Conservation (phyloP, 805 yeast species). For the Ogataea glucozyma region DNA sequence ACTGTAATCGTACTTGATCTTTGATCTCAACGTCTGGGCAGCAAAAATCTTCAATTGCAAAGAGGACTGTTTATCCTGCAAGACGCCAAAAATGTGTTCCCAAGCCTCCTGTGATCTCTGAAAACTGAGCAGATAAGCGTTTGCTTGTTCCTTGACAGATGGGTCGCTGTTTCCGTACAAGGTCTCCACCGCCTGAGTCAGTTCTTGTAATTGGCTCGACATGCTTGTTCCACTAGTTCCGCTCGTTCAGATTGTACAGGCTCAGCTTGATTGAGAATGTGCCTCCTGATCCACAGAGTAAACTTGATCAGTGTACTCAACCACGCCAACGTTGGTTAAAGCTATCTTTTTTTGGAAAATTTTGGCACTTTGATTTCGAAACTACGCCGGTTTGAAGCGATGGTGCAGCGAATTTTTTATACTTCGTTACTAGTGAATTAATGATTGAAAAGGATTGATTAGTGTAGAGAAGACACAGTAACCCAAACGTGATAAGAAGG, state of each 20-base stretch:
- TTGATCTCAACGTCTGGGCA: conserved; percentile 87
- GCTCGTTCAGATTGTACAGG: no score
- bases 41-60: conserved; percentile 75
- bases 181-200: conserved; percentile 48
- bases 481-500: no score
- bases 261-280: no score
- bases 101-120: conserved; percentile 86
- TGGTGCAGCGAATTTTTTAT: neutral
- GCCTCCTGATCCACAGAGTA: no score
- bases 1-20: conserved; percentile 76
- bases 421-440: no score
- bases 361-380: conserved; percentile 6
- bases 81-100: conserved; percentile 61
- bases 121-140: conserved; percentile 67
- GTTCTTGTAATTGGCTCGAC: conserved; percentile 23
- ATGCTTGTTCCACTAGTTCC: neutral
- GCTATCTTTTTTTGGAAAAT: neutral
- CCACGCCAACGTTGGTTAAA: no score
- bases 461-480: no score
- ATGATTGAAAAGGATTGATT: no score
- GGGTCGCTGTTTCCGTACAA: conserved; percentile 40
- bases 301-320: no score
- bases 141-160: conserved; percentile 45
- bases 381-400: conserved; percentile 7
- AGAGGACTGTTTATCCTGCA: conserved; percentile 36